Conservation (phyloP, 345 rosid genomes). For the Hirschfeldia incana region DNA sequence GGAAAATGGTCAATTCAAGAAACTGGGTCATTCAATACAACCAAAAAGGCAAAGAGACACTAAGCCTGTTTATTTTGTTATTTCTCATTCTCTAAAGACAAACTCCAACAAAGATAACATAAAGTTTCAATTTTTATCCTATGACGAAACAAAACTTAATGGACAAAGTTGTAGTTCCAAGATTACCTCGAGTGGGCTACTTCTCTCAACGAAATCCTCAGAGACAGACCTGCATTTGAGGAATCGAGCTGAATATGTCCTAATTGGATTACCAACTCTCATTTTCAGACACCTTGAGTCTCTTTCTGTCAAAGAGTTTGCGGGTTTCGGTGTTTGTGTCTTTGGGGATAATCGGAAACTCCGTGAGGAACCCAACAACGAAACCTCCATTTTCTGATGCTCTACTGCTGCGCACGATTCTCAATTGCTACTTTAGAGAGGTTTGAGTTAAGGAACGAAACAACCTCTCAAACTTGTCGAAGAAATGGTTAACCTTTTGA, state of each 20-base stretch:
- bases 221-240: conserved; percentile 44
- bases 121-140: conserved; percentile 13
- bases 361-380: conserved; percentile 44
- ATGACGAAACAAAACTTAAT: background rate
- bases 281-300: conserved; percentile 25
- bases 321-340: conserved; percentile 31
- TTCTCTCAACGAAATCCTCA: conserved; percentile 61
- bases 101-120: background rate
- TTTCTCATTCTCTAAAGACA: too few species aligned
- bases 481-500: background rate
- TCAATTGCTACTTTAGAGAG: background rate
- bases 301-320: conserved; percentile 31
- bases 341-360: conserved; percentile 37
- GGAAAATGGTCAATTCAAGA: background rate
- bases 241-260: conserved; percentile 28
- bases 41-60: conserved; percentile 3
- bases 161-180: background rate
- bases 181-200: conserved; percentile 75
- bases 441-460: too few species aligned
- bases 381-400: conserved; percentile 45
- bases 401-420: background rate
- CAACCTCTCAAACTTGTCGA: background rate
- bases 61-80: too few species aligned
- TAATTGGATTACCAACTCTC: conserved; percentile 27
- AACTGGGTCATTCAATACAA: background rate